phyloP scores from a whole-genome alignment of 2,329 filamentous ascomycete species.

The Venturia asperata region DNA sequence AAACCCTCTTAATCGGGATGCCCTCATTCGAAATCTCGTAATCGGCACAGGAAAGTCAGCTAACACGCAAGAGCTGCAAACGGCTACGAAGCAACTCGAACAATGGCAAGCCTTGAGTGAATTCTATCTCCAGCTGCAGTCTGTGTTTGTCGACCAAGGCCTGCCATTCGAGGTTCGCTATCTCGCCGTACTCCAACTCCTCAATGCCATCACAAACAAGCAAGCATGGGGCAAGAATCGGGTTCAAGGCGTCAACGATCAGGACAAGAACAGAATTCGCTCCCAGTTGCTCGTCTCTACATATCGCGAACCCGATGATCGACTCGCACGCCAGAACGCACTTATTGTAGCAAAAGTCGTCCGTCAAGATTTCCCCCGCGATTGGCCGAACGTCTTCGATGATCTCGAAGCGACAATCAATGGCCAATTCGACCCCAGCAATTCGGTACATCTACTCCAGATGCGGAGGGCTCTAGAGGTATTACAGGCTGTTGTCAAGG shows the following conservation, averaged over 20 bases:
- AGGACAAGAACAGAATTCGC: constrained; percentile 69
- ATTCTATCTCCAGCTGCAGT: constrained; percentile 51
- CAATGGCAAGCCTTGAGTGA: constrained; percentile 43
- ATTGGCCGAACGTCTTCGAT: constrained; percentile 56
- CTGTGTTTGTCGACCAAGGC: constrained; percentile 72
- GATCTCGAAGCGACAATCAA: constrained; percentile 27
- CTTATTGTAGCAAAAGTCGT: constrained; percentile 82
- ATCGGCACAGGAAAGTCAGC: constrained; percentile 42
- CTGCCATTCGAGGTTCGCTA: constrained; percentile 74
- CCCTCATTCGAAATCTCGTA: constrained; percentile 38
- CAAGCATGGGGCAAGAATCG: constrained; percentile 15
- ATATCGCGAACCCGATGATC: constrained; percentile 65
- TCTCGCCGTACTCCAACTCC: constrained; percentile 80
- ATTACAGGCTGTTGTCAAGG: constrained; percentile 81
- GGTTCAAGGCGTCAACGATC: constrained; percentile 8
- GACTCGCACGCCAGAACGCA: constrained; percentile 79
- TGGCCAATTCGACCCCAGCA: constrained; percentile 4
- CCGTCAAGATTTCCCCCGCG: constrained; percentile 77
- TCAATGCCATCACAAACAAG: constrained; percentile 18
- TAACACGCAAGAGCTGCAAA: constrained; percentile 43
- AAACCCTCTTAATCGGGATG: constrained; percentile 46
- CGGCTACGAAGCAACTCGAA: constrained; percentile 46
- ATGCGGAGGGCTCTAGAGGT: constrained; percentile 68
- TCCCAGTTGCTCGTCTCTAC: constrained; percentile 68
- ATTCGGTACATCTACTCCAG: constrained; percentile 52